A percentile compares a stretch with the other conserved stretches of the same genome.
Evolutionary conservation across 352 stramenopile species (phyloP).

Genomic region (Phytophthora fragariae): DNA sequence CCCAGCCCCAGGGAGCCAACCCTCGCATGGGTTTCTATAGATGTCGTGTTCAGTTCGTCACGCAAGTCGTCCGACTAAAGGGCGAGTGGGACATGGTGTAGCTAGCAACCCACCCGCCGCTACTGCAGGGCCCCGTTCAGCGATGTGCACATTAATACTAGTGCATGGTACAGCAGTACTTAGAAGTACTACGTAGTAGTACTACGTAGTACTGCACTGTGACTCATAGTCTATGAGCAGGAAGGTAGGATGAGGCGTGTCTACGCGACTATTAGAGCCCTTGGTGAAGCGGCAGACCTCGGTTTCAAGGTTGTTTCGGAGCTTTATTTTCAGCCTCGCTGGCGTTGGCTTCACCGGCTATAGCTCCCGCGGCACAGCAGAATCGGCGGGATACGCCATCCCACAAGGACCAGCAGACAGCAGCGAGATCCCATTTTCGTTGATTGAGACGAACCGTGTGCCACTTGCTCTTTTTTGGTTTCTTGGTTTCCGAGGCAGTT

Average conservation of each 20-base stretch:
- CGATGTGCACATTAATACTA: too few species aligned
- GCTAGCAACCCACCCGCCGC: neutral
- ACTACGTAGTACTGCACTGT: too few species aligned
- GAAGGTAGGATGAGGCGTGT: neutral
- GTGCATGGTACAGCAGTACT: too few species aligned
- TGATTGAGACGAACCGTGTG: conserved; percentile 32
- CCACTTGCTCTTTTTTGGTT: conserved; percentile 43
- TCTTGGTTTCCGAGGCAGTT: conserved; percentile 36
- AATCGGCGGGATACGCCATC: conserved; percentile 19
- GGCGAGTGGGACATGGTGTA: neutral
- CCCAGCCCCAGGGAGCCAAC: neutral
- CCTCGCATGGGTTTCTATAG: neutral
- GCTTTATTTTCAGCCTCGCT: conserved; percentile 25
- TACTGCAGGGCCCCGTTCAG: neutral
- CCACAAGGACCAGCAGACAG: neutral
- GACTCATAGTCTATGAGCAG: neutral
- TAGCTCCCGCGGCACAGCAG: conserved; percentile 11
- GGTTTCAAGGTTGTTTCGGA: conserved; percentile 40
- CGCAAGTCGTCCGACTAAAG: neutral
- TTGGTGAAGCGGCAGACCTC: conserved; percentile 22
- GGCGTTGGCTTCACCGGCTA: conserved; percentile 12
- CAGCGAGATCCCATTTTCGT: conserved; percentile 37
- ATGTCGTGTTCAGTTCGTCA: conserved; percentile 1
- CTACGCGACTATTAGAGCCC: neutral
- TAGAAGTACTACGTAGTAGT: too few species aligned